Evolutionary conservation across 148 eudicot species (phyloP).

Genomic region (Simmondsia chinensis): DNA sequence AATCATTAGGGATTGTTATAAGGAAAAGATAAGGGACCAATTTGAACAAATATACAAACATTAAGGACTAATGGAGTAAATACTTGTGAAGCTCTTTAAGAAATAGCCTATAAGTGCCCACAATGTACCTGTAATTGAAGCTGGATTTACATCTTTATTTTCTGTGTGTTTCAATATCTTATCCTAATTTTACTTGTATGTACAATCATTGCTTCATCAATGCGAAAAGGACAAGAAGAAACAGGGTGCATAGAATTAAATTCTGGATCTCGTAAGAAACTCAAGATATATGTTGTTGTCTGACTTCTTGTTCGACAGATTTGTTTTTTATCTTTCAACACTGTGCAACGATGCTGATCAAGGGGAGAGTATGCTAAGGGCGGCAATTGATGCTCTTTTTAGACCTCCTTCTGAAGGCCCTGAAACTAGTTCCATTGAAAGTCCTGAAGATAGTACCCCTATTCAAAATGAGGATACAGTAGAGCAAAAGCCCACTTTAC

Average conservation of each 20-base stretch:
- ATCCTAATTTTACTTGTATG: too few species aligned
- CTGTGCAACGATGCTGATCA: constrained; percentile 51
- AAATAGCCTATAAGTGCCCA: too few species aligned
- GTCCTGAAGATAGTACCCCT: constrained; percentile 19
- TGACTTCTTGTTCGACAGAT: constrained; percentile 43
- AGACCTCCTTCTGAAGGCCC: constrained; percentile 27
- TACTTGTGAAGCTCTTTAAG: too few species aligned
- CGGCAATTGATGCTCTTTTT: constrained; percentile 50
- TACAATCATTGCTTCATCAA: too few species aligned
- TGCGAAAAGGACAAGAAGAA: background rate
- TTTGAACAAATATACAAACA: too few species aligned
- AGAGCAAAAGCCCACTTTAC: constrained; percentile 41
- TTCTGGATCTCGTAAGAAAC: too few species aligned
- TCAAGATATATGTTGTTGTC: constrained; percentile 1
- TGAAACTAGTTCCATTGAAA: constrained; percentile 18
- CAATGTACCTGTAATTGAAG: too few species aligned
- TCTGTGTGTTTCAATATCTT: too few species aligned
- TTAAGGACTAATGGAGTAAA: too few species aligned
- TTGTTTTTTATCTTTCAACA: constrained; percentile 62
- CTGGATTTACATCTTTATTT: too few species aligned
- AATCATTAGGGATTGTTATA: too few species aligned
- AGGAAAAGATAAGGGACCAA: too few species aligned
- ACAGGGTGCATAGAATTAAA: background rate
- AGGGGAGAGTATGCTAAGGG: constrained; percentile 55
- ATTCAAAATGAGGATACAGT: constrained; percentile 17